Evolutionary conservation across 805 yeast species (phyloP).

Genomic region (Wickerhamiella vanderwaltii): DNA sequence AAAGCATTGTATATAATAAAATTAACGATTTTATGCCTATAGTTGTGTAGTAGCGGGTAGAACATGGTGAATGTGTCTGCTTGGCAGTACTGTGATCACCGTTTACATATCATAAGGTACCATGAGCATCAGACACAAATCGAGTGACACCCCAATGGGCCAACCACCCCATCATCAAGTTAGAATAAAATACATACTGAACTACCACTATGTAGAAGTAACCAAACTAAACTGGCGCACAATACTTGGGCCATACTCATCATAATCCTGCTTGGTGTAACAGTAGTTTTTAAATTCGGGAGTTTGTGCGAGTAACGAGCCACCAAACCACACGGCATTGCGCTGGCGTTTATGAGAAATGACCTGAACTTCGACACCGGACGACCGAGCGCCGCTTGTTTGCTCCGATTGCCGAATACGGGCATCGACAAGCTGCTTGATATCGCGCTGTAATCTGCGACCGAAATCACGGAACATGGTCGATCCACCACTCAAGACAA

Average conservation of each 20-base stretch:
- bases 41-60: no score
- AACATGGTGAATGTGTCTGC: no score
- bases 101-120: no score
- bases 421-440: conserved; percentile 74
- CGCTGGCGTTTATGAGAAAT: conserved; percentile 95
- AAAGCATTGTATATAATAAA: no score
- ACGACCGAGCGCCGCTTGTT: conserved; percentile 58
- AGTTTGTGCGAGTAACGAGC: conserved; percentile 91
- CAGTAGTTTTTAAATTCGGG: conserved; percentile 93
- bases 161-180: no score
- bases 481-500: conserved; percentile 93
- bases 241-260: conserved; percentile 94
- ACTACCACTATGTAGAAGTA: conserved; percentile 19
- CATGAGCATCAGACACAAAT: no score
- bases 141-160: no score
- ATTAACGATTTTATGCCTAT: no score
- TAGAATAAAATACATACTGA: no score
- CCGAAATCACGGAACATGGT: conserved; percentile 99
- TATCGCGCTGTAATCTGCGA: conserved; percentile 90
- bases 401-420: conserved; percentile 75
- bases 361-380: conserved; percentile 95
- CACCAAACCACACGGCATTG: conserved; percentile 99
- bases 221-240: conserved; percentile 94
- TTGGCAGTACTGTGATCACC: no score
- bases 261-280: conserved; percentile 93